Percentiles rank a stretch among this genome's conserved stretches.
Evolutionary conservation across 345 rosid genomes (phyloP).

Genomic region (Euphorbia lathyris): DNA sequence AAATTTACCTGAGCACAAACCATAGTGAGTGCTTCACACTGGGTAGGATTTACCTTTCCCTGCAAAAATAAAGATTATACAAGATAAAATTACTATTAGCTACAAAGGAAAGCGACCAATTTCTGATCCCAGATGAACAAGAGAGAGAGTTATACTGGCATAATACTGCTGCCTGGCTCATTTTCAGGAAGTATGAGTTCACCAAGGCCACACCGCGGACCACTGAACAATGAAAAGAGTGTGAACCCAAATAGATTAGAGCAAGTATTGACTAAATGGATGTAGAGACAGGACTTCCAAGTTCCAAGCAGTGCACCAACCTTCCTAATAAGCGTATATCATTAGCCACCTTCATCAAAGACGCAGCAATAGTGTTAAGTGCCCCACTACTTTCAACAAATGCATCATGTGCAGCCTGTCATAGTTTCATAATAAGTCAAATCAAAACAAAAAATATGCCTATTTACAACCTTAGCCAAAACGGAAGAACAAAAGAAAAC

Average conservation of each 20-base stretch:
- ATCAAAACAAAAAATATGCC: constrained; percentile 1
- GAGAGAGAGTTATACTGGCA: constrained; percentile 59
- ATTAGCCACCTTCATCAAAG: constrained; percentile 92
- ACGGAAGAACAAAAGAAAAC: constrained; percentile 2
- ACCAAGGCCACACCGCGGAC: constrained; percentile 98
- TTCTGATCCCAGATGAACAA: neutral
- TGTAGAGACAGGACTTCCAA: neutral
- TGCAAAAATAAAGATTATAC: constrained; percentile 32
- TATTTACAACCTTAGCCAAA: neutral
- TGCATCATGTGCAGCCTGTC: constrained; percentile 97
- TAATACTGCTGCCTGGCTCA: constrained; percentile 99
- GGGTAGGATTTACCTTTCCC: constrained; percentile 99
- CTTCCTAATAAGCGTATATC: constrained; percentile 90
- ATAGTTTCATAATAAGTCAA: constrained; percentile 5
- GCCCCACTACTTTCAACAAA: constrained; percentile 96
- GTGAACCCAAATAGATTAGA: constrained; percentile 19
- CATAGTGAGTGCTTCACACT: constrained; percentile 97
- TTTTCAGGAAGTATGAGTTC: constrained; percentile 98
- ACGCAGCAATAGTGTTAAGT: constrained; percentile 71
- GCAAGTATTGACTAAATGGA: neutral
- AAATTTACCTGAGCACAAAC: constrained; percentile 88
- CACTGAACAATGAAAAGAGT: constrained; percentile 49
- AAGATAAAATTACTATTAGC: constrained; percentile 17
- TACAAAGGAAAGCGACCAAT: neutral
- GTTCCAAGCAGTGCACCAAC: constrained; percentile 27